Conservation (phyloP, 768 basidiomycete genomes). For the Tulasnella sp. region DNA sequence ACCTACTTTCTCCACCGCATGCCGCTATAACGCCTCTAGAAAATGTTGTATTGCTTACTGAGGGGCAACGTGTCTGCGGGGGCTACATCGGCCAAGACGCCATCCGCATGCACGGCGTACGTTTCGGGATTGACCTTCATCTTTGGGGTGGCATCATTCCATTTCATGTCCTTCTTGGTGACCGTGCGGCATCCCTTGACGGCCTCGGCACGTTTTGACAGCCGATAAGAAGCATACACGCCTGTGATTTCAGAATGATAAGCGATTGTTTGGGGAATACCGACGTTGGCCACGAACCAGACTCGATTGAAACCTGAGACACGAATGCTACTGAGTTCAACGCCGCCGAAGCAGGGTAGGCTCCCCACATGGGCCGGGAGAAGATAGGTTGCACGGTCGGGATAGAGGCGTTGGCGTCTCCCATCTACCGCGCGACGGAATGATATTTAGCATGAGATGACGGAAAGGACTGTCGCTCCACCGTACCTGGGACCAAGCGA, state of each 20-base stretch:
- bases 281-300: slow-evolving; percentile 38
- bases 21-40: slow-evolving; percentile 45
- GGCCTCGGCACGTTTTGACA: slow-evolving; percentile 68
- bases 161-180: slow-evolving; percentile 89
- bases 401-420: slow-evolving; percentile 94
- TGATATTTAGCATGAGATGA: background rate
- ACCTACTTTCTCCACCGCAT: background rate
- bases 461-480: background rate
- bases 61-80: slow-evolving; percentile 71
- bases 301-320: slow-evolving; percentile 62
- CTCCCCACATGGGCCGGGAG: slow-evolving; percentile 91
- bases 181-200: slow-evolving; percentile 73
- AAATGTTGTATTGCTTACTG: slow-evolving; percentile 71
- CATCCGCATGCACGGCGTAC: slow-evolving; percentile 83
- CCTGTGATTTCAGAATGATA: slow-evolving; percentile 42
- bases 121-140: slow-evolving; percentile 91
- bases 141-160: slow-evolving; percentile 74
- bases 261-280: background rate
- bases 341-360: slow-evolving; percentile 70
- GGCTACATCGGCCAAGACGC: slow-evolving; percentile 65
- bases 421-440: slow-evolving; percentile 57
- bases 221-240: slow-evolving; percentile 58
- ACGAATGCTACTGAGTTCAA: slow-evolving; percentile 85
- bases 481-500: slow-evolving; percentile 81
- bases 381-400: slow-evolving; percentile 90